Base-by-base conservation (phyloP, 2,329 filamentous ascomycete species). In the Calonectria montana region DNA sequence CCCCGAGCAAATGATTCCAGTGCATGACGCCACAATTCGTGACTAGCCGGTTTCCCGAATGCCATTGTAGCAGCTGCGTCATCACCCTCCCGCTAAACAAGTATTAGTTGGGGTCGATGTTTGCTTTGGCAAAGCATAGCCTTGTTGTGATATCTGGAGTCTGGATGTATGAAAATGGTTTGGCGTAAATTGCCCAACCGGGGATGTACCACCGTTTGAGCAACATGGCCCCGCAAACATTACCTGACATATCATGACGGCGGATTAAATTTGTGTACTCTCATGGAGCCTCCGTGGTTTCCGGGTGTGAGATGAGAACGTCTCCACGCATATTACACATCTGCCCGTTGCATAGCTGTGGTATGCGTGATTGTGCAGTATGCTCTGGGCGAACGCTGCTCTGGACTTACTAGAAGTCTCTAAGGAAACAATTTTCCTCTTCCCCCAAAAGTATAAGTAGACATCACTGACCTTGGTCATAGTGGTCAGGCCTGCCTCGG, bases 401-500 rank as follows among this genome's bases (percentile, higher is more conserved):
- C 8, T 67, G 37, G 21, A 43, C 23, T 29, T 13, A n/a, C 10
- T 43, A 4, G 45, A 27, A 21, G 65, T 37, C 53, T 62, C 39
- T 27, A 45, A 7, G 50, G 23, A 21, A n/a, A 59, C 39, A 62
- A 15, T 21, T 15, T 29, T 62, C 2, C n/a, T 13, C 6, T 4
- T 8, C 8, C 8, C 37, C 2, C 12, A 39, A 41, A 63, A 64
- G 67, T 75, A 77, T 76, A 77, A 77, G 71, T 69, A 74, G 59
- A 53, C 23, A 25, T 10, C 8, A 8, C 2, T 15, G 53, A 37
- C 35, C 59, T 47, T 39, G 43, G 13, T 23, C 15, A 21, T 65
- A 13, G 47, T 23, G 16, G 45, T 23, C 50, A 39, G 27, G 13
- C 8, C 50, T 55, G 21, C 13, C 25, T 7, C 16, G 15, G 18